Base-by-base conservation (phyloP, 2,329 filamentous ascomycete species). In the Cercospora beticola region DNA sequence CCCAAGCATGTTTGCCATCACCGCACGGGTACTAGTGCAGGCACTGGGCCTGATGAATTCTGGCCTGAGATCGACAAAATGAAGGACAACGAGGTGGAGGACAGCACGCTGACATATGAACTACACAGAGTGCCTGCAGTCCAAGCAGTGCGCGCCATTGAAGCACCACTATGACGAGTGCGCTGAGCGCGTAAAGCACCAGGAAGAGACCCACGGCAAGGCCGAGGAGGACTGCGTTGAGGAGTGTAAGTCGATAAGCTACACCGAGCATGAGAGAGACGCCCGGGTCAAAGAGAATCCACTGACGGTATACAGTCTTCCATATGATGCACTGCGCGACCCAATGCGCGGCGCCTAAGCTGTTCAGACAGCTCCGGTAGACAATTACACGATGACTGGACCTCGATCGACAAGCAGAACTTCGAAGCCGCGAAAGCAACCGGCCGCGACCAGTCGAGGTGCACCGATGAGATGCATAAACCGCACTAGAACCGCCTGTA, bases 101-200 rank as follows among this genome's bases (percentile, higher is more conserved):
- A 49, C 30, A 31, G 12, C 16, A 23, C 7, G 54, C 67, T 66
- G 52, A 69, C 64, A 36, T 14, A 16, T 7, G 30, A 36, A 10
- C 3, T 21, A 21, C 76, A 75, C 82, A 98, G 95, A 97, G 80
- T 99, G 95, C 88, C 88, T 88, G 83, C 89, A 94, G 82, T 93
- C 93, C 73, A 87, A 90, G 82, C 86, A 92, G 82, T 99, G 95
- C 84, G 86, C 90, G 71, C 90, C 91, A 69, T 88, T 88, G 79
- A 99, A 98, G 89, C 94, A 98, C 87, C 95, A 99, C 88, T 98
- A 91, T 82, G 94, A 98, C 75, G 93, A 97, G 85, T 99, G 95
- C 82, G 93, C 94, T 76, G 94, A 97, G 88, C 93, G 95, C 78
- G 95, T 99, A 76, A 92, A 89, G 77, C 82, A 86, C 79, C 81